phyloP scores from a whole-genome alignment of 2,329 filamentous ascomycete genomes.

The Cytospora chrysosperma region DNA sequence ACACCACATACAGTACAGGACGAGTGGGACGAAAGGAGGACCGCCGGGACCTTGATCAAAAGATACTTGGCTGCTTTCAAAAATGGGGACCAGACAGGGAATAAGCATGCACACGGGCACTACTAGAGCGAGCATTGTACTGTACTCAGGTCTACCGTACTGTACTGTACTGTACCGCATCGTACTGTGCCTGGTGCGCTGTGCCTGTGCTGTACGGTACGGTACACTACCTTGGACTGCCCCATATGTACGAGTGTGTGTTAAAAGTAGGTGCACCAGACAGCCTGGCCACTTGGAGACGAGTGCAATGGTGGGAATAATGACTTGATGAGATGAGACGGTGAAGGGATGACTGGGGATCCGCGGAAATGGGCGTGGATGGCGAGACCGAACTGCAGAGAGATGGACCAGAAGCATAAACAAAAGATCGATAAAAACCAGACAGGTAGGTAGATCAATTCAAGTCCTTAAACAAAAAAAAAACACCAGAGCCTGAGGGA shows the following conservation, averaged over 20 bases:
- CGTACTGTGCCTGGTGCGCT: constrained; percentile 2
- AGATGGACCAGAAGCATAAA: not conserved
- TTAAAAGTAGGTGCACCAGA: not conserved
- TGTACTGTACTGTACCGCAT: constrained; percentile 7
- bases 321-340: constrained; percentile 4
- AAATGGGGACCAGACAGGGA: constrained; percentile 11
- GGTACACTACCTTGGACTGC: not conserved
- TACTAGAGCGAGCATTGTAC: not conserved
- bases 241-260: not conserved
- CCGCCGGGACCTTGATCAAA: not conserved
- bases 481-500: not conserved
- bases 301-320: constrained; percentile 5
- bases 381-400: constrained; percentile 2
- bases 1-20: not conserved
- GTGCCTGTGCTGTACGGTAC: constrained; percentile 11
- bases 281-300: not conserved
- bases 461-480: not conserved
- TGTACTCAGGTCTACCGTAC: not conserved
- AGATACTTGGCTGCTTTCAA: constrained; percentile 11
- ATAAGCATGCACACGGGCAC: not conserved
- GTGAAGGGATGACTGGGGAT: constrained; percentile 10
- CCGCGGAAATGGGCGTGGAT: constrained; percentile 4
- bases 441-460: not conserved
- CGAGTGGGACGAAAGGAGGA: constrained; percentile 5
- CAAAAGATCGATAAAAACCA: not conserved